These are phyloP conservation scores for Yueomyces sinensis DNA, from an alignment of 805 yeast species.

Conservation along the genomic window DNA sequence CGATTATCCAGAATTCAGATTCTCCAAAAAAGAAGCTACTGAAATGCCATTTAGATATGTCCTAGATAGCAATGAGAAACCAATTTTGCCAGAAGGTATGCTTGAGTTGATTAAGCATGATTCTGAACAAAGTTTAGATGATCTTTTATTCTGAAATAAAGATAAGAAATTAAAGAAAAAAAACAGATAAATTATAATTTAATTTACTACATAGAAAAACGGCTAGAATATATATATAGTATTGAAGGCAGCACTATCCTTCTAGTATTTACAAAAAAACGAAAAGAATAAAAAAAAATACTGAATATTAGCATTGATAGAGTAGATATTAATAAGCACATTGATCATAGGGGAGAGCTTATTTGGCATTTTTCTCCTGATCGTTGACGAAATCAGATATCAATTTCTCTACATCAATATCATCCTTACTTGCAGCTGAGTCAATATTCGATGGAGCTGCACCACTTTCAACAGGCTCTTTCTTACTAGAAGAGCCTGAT, in stretches of 20 bases:
- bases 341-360: too few species aligned
- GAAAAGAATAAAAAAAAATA: too few species aligned
- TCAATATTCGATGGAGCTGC: not conserved
- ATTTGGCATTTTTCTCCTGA: not conserved
- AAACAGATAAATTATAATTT: too few species aligned
- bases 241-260: too few species aligned
- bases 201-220: too few species aligned
- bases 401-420: slow-evolving; percentile 16
- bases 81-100: slow-evolving; percentile 91
- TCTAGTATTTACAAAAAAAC: too few species aligned
- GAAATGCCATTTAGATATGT: slow-evolving; percentile 97
- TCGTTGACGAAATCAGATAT: slow-evolving; percentile 15
- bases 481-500: too few species aligned
- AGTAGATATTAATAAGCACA: too few species aligned
- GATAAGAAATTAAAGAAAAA: too few species aligned
- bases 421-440: slow-evolving; percentile 3
- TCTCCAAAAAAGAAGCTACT: slow-evolving; percentile 77
- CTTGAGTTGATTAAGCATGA: slow-evolving; percentile 71
- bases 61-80: slow-evolving; percentile 44
- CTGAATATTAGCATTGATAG: too few species aligned
- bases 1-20: slow-evolving; percentile 89
- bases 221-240: too few species aligned
- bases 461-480: not conserved
- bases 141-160: slow-evolving; percentile 29
- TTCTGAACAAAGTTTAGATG: slow-evolving; percentile 71